Evolutionary conservation across 495 filamentous ascomycete species (phyloP), one percentile per base, ranked within the genome.

Genomic region (Neurospora cerealis): DNA sequence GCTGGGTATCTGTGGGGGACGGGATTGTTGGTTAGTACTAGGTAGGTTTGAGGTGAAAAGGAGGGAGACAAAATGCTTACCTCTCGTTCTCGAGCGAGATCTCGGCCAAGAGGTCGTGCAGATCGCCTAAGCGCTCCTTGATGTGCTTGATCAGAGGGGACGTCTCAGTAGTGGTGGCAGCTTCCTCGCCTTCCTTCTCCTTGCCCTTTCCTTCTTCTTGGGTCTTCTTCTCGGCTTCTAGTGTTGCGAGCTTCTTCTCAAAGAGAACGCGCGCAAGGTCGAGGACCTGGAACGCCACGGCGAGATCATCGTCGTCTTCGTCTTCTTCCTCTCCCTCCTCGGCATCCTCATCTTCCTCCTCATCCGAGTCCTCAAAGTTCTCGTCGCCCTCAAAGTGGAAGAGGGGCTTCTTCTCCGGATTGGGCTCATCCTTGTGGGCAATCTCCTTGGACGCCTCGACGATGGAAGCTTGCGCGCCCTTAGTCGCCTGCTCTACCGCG

Each of bases 371-470:
- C 42, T 93, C 93, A 82, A 92, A 97, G 78, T 96, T 94, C 81
- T 97, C 95, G 76, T 98, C 96, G 60, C 96, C 96, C 1, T 90
- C 92, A 77, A 98, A 97, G 74, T 96, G 92, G 80, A 99, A 98
- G 70, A 92, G 88, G 1, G 93, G 88, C 80, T 94, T 95, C 74
- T 85, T 88, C 73, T 78, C 78, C 7, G 71, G 37, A 19, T 32
- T 44, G 48, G 79, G 80, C 66, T 54, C 78, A 13, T 77, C 80
- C 73, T 80, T 82, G 19, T 81, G 82, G 15, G 83, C 80, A 32
- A 74, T 75, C 38, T 84, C 81, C 73, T 85, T 83, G 71, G 84
- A 80, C 6, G 79, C 81, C 21, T 81, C 82, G 24, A 82, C 80
- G 66, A 66, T 66, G 54, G 54, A 66, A 66, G 85, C 83, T 36